These are phyloP conservation scores for Pichia sp. DNA, from an alignment of 1,139 yeast species.

Conservation along the genomic window DNA sequence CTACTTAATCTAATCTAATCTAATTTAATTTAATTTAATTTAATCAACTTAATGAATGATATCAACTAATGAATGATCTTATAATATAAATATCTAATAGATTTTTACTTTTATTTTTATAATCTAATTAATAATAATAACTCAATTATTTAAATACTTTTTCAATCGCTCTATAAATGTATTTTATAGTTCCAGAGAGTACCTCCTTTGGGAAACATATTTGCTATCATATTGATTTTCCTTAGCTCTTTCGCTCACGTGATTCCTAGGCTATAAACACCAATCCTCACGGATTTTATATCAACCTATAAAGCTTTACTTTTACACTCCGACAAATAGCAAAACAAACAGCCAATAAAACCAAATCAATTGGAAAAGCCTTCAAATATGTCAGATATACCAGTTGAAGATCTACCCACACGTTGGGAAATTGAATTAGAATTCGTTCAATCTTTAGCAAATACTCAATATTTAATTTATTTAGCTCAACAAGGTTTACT, in stretches of 20 bases:
- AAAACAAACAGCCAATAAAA: no score
- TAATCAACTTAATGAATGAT: not conserved
- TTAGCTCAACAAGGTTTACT: conserved; percentile 68
- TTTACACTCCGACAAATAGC: no score
- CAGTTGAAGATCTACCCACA: conserved; percentile 41
- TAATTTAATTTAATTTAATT: not conserved
- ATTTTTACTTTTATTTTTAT: not conserved
- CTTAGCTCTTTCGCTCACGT: no score
- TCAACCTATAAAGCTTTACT: no score
- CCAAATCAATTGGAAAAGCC: not conserved
- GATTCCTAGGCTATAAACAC: no score
- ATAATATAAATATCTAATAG: not conserved
- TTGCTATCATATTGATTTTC: no score
- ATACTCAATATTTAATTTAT: conserved; percentile 66
- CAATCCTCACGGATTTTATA: no score
- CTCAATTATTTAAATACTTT: no score
- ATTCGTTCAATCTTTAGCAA: conserved; percentile 75
- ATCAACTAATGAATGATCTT: not conserved
- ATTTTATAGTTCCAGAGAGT: no score
- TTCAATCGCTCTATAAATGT: no score
- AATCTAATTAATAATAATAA: not conserved
- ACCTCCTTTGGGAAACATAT: no score
- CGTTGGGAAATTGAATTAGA: conserved; percentile 80
- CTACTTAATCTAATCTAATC: not conserved
- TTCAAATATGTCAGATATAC: not conserved